Percentiles rank a stretch among this genome's conserved stretches.
phyloP scores from a whole-genome alignment of 2,329 filamentous ascomycete species.

The Cladosporium austrohemisphaericum region DNA sequence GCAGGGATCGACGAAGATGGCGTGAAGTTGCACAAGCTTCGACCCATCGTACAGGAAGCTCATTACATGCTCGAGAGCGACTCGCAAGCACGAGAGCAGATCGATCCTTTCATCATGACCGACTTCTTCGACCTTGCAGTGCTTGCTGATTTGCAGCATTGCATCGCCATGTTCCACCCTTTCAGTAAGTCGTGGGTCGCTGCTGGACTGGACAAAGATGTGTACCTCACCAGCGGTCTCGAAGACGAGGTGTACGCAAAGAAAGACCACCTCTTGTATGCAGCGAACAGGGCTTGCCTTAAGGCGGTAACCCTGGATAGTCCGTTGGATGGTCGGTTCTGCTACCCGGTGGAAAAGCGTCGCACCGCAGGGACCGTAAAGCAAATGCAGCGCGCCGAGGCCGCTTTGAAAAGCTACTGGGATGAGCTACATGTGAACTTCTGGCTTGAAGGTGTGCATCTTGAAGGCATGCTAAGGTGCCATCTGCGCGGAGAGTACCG shows the following conservation, averaged over 20 bases:
- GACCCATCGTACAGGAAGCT: constrained; percentile 24
- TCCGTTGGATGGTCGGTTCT: constrained; percentile 36
- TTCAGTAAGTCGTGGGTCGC: constrained; percentile 3
- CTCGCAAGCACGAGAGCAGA: constrained; percentile 19
- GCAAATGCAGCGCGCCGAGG: constrained; percentile 46
- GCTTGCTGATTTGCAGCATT: constrained; percentile 22
- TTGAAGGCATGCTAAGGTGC: background rate
- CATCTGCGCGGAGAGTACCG: background rate
- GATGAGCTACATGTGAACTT: constrained; percentile 15
- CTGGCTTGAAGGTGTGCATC: background rate
- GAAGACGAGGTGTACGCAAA: background rate
- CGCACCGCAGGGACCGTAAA: constrained; percentile 45
- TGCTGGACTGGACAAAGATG: background rate
- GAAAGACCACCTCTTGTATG: background rate
- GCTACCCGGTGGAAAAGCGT: constrained; percentile 48
- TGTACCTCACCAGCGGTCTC: background rate
- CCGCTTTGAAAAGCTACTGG: constrained; percentile 49
- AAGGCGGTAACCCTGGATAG: background rate
- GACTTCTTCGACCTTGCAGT: constrained; percentile 29
- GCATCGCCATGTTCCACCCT: constrained; percentile 19
- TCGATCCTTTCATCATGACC: constrained; percentile 24
- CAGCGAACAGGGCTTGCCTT: background rate
- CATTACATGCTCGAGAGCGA: constrained; percentile 30
- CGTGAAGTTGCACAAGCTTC: constrained; percentile 21
- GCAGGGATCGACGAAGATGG: constrained; percentile 13